Evolutionary conservation across 352 stramenopile species (phyloP).

Genomic region (Globisporangium abappressorium): DNA sequence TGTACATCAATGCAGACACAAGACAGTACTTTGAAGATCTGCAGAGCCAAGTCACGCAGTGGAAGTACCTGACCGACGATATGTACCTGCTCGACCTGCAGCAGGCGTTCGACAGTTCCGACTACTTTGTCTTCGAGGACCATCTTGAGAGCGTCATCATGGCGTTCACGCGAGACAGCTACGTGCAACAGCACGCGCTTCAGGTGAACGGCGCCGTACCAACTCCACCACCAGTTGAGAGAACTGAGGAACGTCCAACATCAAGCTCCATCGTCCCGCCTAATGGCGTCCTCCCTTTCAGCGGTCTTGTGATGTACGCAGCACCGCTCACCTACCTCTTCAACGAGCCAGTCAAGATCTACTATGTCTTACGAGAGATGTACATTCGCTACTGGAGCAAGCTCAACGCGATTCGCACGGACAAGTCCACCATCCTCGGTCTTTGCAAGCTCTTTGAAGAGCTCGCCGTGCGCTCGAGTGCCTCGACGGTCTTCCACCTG

Average conservation of each 20-base stretch:
- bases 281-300: slow-evolving; percentile 71
- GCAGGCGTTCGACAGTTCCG: slow-evolving; percentile 65
- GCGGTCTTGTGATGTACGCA: slow-evolving; percentile 68
- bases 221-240: background rate
- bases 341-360: slow-evolving; percentile 57
- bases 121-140: slow-evolving; percentile 85
- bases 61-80: slow-evolving; percentile 63
- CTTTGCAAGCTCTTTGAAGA: slow-evolving; percentile 80
- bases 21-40: slow-evolving; percentile 52
- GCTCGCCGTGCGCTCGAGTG: slow-evolving; percentile 46
- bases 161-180: slow-evolving; percentile 63
- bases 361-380: slow-evolving; percentile 76
- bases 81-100: slow-evolving; percentile 84
- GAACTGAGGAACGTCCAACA: background rate
- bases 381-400: slow-evolving; percentile 81
- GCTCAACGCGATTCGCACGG: slow-evolving; percentile 58
- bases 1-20: slow-evolving; percentile 30
- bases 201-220: slow-evolving; percentile 52
- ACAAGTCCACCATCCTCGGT: slow-evolving; percentile 52
- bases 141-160: slow-evolving; percentile 66
- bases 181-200: slow-evolving; percentile 38
- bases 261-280: slow-evolving; percentile 34
- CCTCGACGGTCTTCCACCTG: slow-evolving; percentile 56
- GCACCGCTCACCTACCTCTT: slow-evolving; percentile 73
- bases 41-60: slow-evolving; percentile 28